Conservation (phyloP, 495 filamentous ascomycete species). For the Barbatosphaeria neglecta region DNA sequence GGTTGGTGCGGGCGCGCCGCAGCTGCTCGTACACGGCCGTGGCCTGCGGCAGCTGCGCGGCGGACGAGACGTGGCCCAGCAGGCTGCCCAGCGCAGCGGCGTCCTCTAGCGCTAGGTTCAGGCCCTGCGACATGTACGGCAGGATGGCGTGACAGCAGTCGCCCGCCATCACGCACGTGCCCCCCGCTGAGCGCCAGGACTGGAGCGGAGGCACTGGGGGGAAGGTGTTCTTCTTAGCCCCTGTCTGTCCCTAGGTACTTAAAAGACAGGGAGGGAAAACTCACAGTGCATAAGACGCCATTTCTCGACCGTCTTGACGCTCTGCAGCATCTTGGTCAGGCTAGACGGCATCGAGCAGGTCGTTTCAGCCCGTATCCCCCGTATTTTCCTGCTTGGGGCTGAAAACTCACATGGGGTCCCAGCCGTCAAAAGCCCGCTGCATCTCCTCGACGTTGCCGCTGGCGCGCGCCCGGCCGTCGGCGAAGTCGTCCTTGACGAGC, state of each 20-base stretch:
- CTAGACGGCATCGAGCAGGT: background rate
- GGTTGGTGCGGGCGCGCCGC: slow-evolving; percentile 39
- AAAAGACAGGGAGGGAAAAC: slow-evolving; percentile 15
- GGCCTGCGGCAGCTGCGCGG: slow-evolving; percentile 27
- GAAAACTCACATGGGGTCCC: slow-evolving; percentile 28
- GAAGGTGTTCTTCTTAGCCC: background rate
- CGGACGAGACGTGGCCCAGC: slow-evolving; percentile 15
- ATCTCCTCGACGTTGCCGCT: slow-evolving; percentile 32
- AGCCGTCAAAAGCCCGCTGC: slow-evolving; percentile 28
- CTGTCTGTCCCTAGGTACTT: slow-evolving; percentile 1
- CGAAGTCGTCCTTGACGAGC: slow-evolving; percentile 33
- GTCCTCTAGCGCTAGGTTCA: slow-evolving; percentile 35
- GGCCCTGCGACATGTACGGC: slow-evolving; percentile 42
- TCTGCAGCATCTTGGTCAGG: slow-evolving; percentile 11
- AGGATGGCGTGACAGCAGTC: slow-evolving; percentile 48
- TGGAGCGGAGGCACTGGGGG: background rate
- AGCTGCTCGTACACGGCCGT: slow-evolving; percentile 43
- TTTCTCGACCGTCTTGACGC: slow-evolving; percentile 17
- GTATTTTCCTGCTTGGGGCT: background rate
- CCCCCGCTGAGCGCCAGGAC: background rate
- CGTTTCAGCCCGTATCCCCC: background rate
- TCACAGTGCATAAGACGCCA: slow-evolving; percentile 24
- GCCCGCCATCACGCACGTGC: slow-evolving; percentile 14
- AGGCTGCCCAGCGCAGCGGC: slow-evolving; percentile 30
- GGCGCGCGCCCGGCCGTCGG: slow-evolving; percentile 21